phyloP scores from a whole-genome alignment of 352 stramenopile genomes.

The Globisporangium alternatum region DNA sequence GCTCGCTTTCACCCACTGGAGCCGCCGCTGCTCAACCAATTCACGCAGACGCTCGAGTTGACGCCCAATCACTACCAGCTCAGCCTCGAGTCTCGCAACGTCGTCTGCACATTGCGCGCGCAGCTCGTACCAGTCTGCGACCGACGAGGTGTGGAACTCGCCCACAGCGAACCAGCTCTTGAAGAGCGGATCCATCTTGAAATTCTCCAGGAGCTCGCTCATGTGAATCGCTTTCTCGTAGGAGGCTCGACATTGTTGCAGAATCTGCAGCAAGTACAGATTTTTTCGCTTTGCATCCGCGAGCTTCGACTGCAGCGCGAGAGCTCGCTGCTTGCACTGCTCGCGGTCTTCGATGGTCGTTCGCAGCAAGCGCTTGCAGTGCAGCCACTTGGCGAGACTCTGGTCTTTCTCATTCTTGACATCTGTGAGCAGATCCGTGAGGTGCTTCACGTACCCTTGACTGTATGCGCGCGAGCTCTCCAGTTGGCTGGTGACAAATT shows the following conservation, averaged over 20 bases:
- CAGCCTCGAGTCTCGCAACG: slow-evolving; percentile 22
- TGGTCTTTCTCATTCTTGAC: slow-evolving; percentile 14
- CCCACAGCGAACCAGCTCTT: slow-evolving; percentile 31
- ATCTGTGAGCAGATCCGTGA: slow-evolving; percentile 3
- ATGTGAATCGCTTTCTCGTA: slow-evolving; percentile 25
- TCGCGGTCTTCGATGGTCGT: slow-evolving; percentile 21
- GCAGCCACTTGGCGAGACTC: slow-evolving; percentile 6
- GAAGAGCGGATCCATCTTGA: slow-evolving; percentile 36
- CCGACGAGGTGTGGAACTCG: slow-evolving; percentile 29
- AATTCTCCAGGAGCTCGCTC: slow-evolving; percentile 24
- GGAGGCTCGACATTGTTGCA: slow-evolving; percentile 21
- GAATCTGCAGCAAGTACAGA: slow-evolving; percentile 17
- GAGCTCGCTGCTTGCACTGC: slow-evolving; percentile 16
- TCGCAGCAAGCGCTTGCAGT: slow-evolving; percentile 17
- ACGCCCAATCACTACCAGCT: slow-evolving; percentile 19
- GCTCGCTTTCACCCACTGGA: slow-evolving; percentile 27
- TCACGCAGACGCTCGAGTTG: slow-evolving; percentile 13
- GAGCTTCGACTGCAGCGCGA: slow-evolving; percentile 20
- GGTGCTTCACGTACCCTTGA: slow-evolving; percentile 11
- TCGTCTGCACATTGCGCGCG: slow-evolving; percentile 22
- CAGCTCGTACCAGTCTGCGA: slow-evolving; percentile 28
- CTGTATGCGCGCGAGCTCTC: slow-evolving; percentile 11
- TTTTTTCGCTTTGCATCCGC: slow-evolving; percentile 21
- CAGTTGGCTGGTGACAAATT: slow-evolving; percentile 17
- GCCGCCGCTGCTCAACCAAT: slow-evolving; percentile 12